Evolutionary conservation across 2,329 filamentous ascomycete genomes (phyloP), one percentile per base, ranked within the genome.

Genomic region (Cadophora malorum): DNA sequence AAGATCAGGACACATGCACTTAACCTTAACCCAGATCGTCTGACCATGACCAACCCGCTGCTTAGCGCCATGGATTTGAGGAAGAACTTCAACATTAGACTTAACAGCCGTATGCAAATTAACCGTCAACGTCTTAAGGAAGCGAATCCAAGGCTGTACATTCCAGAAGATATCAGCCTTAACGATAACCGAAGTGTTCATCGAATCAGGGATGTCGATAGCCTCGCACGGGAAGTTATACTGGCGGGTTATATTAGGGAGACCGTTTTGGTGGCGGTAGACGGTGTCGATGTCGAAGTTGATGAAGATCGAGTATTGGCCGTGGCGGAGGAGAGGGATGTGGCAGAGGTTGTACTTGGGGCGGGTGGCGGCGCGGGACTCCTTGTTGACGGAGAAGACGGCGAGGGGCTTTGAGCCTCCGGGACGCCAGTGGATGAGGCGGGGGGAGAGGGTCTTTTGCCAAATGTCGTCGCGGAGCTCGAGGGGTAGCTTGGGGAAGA

Each of bases 281-380:
- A 64, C 21, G 33, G 19, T 50, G 14, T 67, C 61, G 14, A 59
- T 45, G 7, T 56, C 25, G 16, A 63, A 60, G 45, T 67, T 50
- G 65, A 64, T 14, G 45, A 50, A 64, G 65, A 67, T 41, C 6
- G 41, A 23, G 31, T 67, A 64, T 23, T 52, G 7, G 5, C 25
- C 25, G 19, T 31, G 23, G n/a, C 28, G 23, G 6, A 16, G 21
- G 45, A 64, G n/a, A 4, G 33, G n/a, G 23, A 56, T 8, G 38
- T 49, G 31, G 38, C 38, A 64, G 35, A 56, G 23, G 3, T 47
- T 12, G 35, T 47, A 58, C 5, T 50, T 25, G 6, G n/a, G 16
- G 23, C 59, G 31, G 19, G 47, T 52, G n/a, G 25, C 33, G 8
- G 41, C 41, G 35, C 45, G 31, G 19, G 52, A 58, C 25, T 65